Evolutionary conservation across 495 filamentous ascomycete species (phyloP).

Genomic region (Viridothelium virens): DNA sequence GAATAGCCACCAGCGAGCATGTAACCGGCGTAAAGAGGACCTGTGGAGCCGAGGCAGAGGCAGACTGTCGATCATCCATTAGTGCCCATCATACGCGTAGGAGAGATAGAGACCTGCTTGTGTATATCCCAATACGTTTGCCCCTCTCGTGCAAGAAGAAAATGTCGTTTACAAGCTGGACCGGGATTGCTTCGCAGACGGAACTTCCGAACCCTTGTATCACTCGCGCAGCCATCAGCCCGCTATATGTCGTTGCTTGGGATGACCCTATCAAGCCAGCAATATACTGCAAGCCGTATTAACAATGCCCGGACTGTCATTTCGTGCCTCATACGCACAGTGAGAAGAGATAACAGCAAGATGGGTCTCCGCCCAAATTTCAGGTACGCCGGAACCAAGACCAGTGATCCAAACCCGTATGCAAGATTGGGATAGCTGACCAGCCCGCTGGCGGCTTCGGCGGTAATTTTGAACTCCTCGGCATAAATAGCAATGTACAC

Average conservation of each 20-base stretch:
- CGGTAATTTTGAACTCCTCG: constrained; percentile 46
- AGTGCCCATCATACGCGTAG: not conserved
- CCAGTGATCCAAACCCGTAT: constrained; percentile 52
- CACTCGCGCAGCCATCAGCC: constrained; percentile 49
- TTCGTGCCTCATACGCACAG: constrained; percentile 38
- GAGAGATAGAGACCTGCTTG: constrained; percentile 32
- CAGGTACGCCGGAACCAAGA: constrained; percentile 53
- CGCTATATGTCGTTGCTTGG: constrained; percentile 42
- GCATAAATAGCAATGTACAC: constrained; percentile 54
- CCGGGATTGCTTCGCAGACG: constrained; percentile 56
- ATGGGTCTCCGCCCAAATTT: constrained; percentile 52
- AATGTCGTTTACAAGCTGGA: constrained; percentile 59
- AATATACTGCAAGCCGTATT: constrained; percentile 39
- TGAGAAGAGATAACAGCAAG: constrained; percentile 40
- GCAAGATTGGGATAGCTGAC: constrained; percentile 57
- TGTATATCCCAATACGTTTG: constrained; percentile 52
- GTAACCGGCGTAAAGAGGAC: constrained; percentile 54
- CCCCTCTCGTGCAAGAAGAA: constrained; percentile 58
- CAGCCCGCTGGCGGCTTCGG: constrained; percentile 46
- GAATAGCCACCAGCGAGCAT: constrained; percentile 56
- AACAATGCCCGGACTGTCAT: not conserved
- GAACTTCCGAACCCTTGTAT: constrained; percentile 51
- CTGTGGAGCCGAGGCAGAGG: constrained; percentile 52
- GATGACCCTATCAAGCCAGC: constrained; percentile 52
- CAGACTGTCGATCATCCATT: constrained; percentile 36